A percentile compares a stretch with the other conserved stretches of the same genome.
phyloP scores from a whole-genome alignment of 1,284 basidiomycete species.

The Sporisorium reilianum region DNA sequence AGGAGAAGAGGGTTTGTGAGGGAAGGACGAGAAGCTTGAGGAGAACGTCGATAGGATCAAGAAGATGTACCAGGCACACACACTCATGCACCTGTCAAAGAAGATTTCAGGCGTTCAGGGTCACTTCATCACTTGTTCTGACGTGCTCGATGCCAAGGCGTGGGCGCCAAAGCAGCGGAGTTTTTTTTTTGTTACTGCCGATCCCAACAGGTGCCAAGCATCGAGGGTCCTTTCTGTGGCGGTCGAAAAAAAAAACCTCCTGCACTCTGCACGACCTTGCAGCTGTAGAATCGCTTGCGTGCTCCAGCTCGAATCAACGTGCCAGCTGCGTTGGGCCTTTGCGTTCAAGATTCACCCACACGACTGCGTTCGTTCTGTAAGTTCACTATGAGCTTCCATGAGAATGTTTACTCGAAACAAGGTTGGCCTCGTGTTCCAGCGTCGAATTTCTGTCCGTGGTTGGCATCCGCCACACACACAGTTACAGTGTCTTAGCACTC shows the following conservation, averaged over 20 bases:
- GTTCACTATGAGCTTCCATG: no score
- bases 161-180: background rate
- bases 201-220: no score
- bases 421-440: no score
- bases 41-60: background rate
- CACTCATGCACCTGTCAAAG: no score
- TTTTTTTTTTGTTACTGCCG: background rate
- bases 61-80: background rate
- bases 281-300: background rate
- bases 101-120: background rate
- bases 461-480: no score
- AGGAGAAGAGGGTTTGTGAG: background rate
- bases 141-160: background rate
- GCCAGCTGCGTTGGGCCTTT: no score
- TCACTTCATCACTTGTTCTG: background rate
- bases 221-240: background rate
- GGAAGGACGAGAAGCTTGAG: no score
- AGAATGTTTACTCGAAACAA: no score
- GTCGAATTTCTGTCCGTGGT: no score
- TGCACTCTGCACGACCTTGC: conserved; percentile 3
- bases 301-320: background rate
- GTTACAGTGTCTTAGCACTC: no score
- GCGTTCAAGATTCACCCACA: no score
- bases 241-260: background rate
- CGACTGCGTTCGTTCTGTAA: no score